Base-by-base conservation (phyloP, 2,329 filamentous ascomycete genomes). In the Akanthomyces lecanii region DNA sequence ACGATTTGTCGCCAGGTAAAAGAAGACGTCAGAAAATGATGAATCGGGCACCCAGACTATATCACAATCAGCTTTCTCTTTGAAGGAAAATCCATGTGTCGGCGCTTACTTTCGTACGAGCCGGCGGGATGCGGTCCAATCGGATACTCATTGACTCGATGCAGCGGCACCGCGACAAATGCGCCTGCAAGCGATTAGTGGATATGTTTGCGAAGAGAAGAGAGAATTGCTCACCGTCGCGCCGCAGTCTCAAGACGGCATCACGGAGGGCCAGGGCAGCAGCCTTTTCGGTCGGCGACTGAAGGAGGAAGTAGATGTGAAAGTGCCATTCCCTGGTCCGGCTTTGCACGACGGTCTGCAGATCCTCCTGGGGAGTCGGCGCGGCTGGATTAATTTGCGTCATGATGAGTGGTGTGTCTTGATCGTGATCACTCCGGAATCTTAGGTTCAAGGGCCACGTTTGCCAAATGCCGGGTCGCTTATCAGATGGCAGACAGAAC, bases 21-120 rank as follows among this genome's bases (percentile, higher is more conserved):
- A 74, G 56, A 74, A 74, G 10, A 74, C 72, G 44, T 73, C 72
- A 0, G 72, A 73, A 45, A 74, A 74, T 0, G 72, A 74, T 1
- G 71, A 71, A 56, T 73, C 72, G 1, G 72, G 72, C 8, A 74
- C 72, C 72, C 72, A 74, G 48, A 73, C 71, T 68, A 51, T 11
- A 12, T 5, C 66, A 50, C 10, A 42, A 23, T 66, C 36, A 67
- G 59, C 40, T 12, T 7, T 16, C 38, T 16, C 38, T 6, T 60
- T 38, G 21, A 57, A 30, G 3, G n/a, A 36, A 2, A 7, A 36
- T 36, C 5, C 7, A 36, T 33, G 45, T 21, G 21, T 30, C 4
- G 12, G 44, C 21, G 8, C 56, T 50, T 50, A 74, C 72, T 73
- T 63, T 74, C 72, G 51, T 74, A 74, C 1, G 72, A 74, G 7